Conservation (phyloP, 2,329 filamentous ascomycete species). For the Bipolaris zeicola region DNA sequence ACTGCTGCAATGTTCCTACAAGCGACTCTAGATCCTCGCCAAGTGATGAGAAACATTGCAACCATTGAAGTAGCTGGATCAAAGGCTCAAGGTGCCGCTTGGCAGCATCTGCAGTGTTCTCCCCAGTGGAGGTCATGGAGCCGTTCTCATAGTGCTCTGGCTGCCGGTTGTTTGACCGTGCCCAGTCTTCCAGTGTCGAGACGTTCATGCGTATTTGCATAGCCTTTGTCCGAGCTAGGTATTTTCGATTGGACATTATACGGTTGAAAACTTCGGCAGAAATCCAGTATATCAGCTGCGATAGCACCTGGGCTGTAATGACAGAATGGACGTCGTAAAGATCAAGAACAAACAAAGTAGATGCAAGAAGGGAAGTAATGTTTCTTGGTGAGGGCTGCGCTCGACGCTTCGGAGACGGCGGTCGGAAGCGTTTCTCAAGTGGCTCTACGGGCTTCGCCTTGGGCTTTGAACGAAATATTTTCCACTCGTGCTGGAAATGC, state of each 20-base stretch:
- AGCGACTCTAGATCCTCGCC: conserved; percentile 89
- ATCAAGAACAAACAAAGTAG: conserved; percentile 94
- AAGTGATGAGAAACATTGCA: conserved; percentile 95
- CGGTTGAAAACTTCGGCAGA: conserved; percentile 96
- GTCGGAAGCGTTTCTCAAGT: conserved; percentile 85
- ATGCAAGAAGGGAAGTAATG: conserved; percentile 92
- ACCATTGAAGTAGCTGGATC: conserved; percentile 93
- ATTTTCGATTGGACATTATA: conserved; percentile 94
- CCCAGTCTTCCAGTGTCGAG: conserved; percentile 94
- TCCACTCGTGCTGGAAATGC: conserved; percentile 98
- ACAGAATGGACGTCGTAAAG: conserved; percentile 99
- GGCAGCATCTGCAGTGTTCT: conserved; percentile 83
- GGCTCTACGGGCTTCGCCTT: conserved; percentile 86
- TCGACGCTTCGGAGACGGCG: conserved; percentile 89
- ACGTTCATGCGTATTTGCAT: conserved; percentile 99
- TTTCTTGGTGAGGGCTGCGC: conserved; percentile 93
- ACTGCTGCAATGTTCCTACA: conserved; percentile 84
- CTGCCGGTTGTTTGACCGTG: conserved; percentile 86
- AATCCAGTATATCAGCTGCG: conserved; percentile 95
- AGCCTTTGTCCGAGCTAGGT: conserved; percentile 92
- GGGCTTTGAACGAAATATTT: conserved; percentile 88
- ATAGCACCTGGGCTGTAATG: conserved; percentile 87
- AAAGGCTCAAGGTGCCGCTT: conserved; percentile 85
- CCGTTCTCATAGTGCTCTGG: conserved; percentile 96
- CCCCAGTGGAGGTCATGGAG: conserved; percentile 81